These are phyloP conservation scores for Tuber microsphaerosporum DNA, from an alignment of 495 filamentous ascomycete species.

Conservation along the genomic window DNA sequence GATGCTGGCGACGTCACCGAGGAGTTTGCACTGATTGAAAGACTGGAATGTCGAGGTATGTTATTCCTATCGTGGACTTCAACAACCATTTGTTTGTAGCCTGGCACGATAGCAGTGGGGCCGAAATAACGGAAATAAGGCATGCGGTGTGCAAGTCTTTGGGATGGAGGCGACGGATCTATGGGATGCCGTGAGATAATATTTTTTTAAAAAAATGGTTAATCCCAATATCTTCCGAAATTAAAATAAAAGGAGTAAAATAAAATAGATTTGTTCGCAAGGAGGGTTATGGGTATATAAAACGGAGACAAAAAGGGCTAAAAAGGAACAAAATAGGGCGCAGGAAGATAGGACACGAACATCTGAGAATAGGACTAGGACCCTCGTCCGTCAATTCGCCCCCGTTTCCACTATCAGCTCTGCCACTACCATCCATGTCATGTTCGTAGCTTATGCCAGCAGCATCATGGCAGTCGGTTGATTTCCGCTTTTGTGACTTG, in stretches of 20 bases:
- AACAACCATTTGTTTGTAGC: conserved; percentile 88
- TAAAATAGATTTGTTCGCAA: conserved; percentile 5
- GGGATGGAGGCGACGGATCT: conserved; percentile 30
- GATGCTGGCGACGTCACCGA: conserved; percentile 30
- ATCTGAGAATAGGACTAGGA: conserved; percentile 30
- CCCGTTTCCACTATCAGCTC: conserved; percentile 19
- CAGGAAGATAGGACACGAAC: conserved; percentile 31
- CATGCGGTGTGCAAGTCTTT: conserved; percentile 49
- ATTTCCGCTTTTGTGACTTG: conserved; percentile 32
- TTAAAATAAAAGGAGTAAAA: conserved; percentile 11
- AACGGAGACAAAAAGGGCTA: conserved; percentile 13
- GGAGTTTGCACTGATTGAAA: conserved; percentile 24
- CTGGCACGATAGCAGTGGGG: conserved; percentile 79
- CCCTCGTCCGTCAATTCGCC: conserved; percentile 20
- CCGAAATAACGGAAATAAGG: conserved; percentile 86
- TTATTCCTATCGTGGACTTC: conserved; percentile 53
- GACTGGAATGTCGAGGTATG: conserved; percentile 28
- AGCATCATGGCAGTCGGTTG: conserved; percentile 22
- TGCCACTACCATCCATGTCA: conserved; percentile 12
- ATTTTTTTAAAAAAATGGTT: conserved; percentile 14
- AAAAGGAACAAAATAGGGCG: conserved; percentile 15
- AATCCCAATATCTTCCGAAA: conserved; percentile 19
- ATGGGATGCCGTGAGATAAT: conserved; percentile 5
- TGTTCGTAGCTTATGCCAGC: conserved; percentile 17
- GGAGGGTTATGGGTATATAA: conserved; percentile 30